Evolutionary conservation across 164 flowering plant genomes (phyloP).

Genomic region (Amborella trichopoda): DNA sequence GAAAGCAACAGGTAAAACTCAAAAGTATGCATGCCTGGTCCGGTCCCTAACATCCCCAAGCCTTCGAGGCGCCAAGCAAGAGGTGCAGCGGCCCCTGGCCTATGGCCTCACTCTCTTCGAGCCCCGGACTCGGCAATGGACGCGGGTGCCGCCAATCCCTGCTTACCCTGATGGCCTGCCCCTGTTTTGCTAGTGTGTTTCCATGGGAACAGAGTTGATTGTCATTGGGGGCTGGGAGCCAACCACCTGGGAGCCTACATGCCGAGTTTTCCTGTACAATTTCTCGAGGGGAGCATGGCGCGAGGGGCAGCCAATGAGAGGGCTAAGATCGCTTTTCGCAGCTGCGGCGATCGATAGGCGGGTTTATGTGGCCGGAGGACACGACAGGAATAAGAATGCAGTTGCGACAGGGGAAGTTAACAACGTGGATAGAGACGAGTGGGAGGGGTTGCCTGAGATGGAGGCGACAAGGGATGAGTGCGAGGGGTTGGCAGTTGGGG

Average conservation of each 20-base stretch:
- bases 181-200: constrained; percentile 46
- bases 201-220: constrained; percentile 44
- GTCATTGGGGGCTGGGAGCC: constrained; percentile 87
- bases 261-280: constrained; percentile 48
- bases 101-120: constrained; percentile 49
- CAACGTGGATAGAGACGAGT: constrained; percentile 43
- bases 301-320: constrained; percentile 46
- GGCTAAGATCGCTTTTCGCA: constrained; percentile 55
- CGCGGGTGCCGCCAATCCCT: constrained; percentile 33
- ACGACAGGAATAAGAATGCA: constrained; percentile 80
- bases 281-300: constrained; percentile 37
- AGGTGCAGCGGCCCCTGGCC: constrained; percentile 18
- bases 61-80: constrained; percentile 9
- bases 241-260: constrained; percentile 41
- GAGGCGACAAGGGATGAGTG: constrained; percentile 76
- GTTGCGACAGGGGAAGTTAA: constrained; percentile 42
- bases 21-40: constrained; percentile 28
- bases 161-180: constrained; percentile 48
- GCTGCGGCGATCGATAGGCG: constrained; percentile 25
- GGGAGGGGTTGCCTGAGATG: constrained; percentile 52
- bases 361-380: constrained; percentile 66
- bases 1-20: constrained; percentile 31
- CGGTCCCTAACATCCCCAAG: constrained; percentile 12
- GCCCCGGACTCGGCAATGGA: constrained; percentile 31
- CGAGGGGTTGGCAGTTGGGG: constrained; percentile 42